A percentile compares a stretch with the other conserved stretches of the same genome.
Conservation (phyloP, 179 eudicot species). For the Drosera spatulata region DNA sequence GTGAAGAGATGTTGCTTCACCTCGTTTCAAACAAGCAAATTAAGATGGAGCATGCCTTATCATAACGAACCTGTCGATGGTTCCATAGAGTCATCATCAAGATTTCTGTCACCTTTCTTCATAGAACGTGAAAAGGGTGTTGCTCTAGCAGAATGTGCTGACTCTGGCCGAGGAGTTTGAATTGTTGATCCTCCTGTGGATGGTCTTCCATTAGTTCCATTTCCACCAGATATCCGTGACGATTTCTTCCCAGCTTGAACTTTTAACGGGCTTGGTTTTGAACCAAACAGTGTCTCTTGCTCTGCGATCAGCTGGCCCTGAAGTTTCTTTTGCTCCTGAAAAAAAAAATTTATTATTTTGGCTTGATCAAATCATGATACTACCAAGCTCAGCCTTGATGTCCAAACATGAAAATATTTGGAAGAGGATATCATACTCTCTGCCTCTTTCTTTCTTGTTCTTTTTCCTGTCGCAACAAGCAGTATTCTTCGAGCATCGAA, state of each 20-base stretch:
- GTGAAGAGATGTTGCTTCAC: no score
- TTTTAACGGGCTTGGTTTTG: slow-evolving; percentile 87
- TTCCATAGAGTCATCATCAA: slow-evolving; percentile 35
- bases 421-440: slow-evolving; percentile 34
- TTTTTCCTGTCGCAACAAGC: slow-evolving; percentile 52
- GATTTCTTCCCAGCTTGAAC: slow-evolving; percentile 56
- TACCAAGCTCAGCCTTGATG: background rate
- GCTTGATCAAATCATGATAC: background rate
- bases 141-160: slow-evolving; percentile 35
- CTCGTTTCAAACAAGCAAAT: background rate
- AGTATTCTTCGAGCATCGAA: slow-evolving; percentile 80
- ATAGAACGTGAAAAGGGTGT: slow-evolving; percentile 46
- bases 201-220: slow-evolving; percentile 50
- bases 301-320: slow-evolving; percentile 82
- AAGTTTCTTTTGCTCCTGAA: slow-evolving; percentile 88
- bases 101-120: slow-evolving; percentile 30
- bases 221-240: slow-evolving; percentile 39
- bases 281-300: slow-evolving; percentile 77
- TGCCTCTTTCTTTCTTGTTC: slow-evolving; percentile 79
- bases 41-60: background rate
- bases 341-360: background rate
- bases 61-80: slow-evolving; percentile 43
- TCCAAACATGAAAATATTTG: background rate
- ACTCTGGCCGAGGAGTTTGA: slow-evolving; percentile 53
- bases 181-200: slow-evolving; percentile 50